Evolutionary conservation across 2,329 filamentous ascomycete genomes (phyloP).

Genomic region (Scytalidium sp.): DNA sequence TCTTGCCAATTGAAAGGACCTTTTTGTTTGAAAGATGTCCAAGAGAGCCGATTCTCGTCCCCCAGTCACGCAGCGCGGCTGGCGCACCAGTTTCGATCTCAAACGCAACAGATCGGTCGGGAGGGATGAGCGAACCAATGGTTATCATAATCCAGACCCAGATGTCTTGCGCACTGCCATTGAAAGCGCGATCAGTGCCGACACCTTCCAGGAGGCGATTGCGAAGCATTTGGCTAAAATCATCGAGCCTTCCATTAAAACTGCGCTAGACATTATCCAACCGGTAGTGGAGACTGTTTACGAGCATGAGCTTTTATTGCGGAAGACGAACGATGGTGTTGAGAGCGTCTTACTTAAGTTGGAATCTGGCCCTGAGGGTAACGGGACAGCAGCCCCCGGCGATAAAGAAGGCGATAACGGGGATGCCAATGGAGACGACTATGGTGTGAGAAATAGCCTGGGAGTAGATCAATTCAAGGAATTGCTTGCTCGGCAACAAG

Average conservation of each 20-base stretch:
- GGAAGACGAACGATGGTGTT: constrained; percentile 27
- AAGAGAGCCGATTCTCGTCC: constrained; percentile 22
- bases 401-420: not conserved
- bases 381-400: not conserved
- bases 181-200: constrained; percentile 24
- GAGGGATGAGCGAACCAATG: constrained; percentile 11
- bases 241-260: constrained; percentile 27
- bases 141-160: constrained; percentile 19
- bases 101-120: constrained; percentile 16
- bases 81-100: constrained; percentile 26
- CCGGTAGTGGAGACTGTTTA: constrained; percentile 30
- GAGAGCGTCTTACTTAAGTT: constrained; percentile 23
- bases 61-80: constrained; percentile 25
- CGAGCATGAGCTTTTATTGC: constrained; percentile 24
- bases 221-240: constrained; percentile 25
- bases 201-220: constrained; percentile 26
- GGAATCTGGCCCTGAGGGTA: constrained; percentile 8
- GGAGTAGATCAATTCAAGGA: constrained; percentile 13
- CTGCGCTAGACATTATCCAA: constrained; percentile 28
- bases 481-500: constrained; percentile 17
- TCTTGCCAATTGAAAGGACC: not conserved
- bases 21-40: not conserved
- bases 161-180: constrained; percentile 22
- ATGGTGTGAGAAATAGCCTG: not conserved
- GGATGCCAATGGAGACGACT: not conserved